Conservation (phyloP, 192 early-diverging fungal genomes). For the Podochytrium sp. region DNA sequence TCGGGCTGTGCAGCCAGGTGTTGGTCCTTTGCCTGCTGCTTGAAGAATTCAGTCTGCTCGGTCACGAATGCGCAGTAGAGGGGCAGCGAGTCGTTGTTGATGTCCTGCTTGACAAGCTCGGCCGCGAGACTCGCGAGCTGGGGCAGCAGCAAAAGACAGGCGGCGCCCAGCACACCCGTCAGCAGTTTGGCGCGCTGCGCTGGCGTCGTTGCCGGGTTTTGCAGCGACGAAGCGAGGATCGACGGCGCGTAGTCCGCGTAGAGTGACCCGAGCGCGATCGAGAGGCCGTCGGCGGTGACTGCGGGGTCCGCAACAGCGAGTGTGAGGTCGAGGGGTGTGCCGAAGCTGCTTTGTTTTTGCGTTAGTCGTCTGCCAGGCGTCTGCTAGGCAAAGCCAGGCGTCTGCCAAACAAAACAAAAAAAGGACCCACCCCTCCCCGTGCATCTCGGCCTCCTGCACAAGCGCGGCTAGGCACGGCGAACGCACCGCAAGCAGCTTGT, state of each 20-base stretch:
- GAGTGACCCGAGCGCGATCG: slow-evolving; percentile 55
- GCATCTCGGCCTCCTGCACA: slow-evolving; percentile 40
- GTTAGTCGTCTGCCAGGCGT: neutral
- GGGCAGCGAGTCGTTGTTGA: slow-evolving; percentile 43
- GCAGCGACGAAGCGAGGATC: slow-evolving; percentile 20
- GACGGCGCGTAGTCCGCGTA: slow-evolving; percentile 50
- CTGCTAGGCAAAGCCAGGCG: neutral
- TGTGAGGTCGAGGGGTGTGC: slow-evolving; percentile 35
- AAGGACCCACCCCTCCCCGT: slow-evolving; percentile 14
- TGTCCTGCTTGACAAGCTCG: slow-evolving; percentile 52
- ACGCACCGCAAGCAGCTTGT: slow-evolving; percentile 54
- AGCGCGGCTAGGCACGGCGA: slow-evolving; percentile 43
- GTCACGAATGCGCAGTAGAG: slow-evolving; percentile 55
- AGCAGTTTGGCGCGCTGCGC: slow-evolving; percentile 42
- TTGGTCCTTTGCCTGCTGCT: neutral
- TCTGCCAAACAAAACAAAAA: neutral
- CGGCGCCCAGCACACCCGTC: slow-evolving; percentile 50
- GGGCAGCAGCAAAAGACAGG: slow-evolving; percentile 51
- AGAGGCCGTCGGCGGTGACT: slow-evolving; percentile 55
- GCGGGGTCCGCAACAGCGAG: slow-evolving; percentile 51
- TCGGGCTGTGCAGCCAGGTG: slow-evolving; percentile 1
- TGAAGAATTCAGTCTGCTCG: slow-evolving; percentile 9
- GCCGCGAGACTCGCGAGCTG: slow-evolving; percentile 46
- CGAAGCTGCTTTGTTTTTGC: slow-evolving; percentile 21
- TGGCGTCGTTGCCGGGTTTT: neutral